Conservation (phyloP, 2,329 filamentous ascomycete species). For the Dactylonectria estremocensis region DNA sequence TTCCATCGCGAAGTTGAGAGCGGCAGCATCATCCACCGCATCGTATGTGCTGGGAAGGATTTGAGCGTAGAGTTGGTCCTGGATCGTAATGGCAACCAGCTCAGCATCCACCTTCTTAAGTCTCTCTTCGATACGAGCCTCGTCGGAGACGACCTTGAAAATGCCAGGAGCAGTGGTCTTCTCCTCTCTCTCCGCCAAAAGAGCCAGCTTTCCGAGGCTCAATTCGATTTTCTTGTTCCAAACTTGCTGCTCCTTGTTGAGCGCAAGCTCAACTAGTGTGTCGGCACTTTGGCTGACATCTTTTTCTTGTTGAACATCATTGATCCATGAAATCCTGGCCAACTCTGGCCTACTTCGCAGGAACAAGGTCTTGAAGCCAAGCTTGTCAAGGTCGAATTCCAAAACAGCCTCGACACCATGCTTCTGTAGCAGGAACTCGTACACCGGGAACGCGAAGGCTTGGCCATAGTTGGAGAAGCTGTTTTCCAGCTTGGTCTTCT, state of each 20-base stretch:
- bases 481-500: constrained; percentile 63
- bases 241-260: constrained; percentile 80
- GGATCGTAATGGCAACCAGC: constrained; percentile 81
- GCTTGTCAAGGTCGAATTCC: constrained; percentile 77
- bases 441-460: constrained; percentile 82
- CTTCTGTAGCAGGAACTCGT: constrained; percentile 81
- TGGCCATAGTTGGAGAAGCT: constrained; percentile 77
- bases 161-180: constrained; percentile 50
- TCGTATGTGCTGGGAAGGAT: constrained; percentile 77
- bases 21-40: constrained; percentile 86
- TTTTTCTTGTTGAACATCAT: constrained; percentile 84
- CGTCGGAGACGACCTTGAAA: constrained; percentile 57
- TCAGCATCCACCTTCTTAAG: constrained; percentile 73
- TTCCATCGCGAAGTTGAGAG: constrained; percentile 82
- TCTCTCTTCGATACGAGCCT: constrained; percentile 58
- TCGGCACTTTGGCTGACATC: constrained; percentile 82
- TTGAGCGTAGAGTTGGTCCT: constrained; percentile 82
- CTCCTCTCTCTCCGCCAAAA: constrained; percentile 73
- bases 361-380: constrained; percentile 82
- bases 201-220: constrained; percentile 87
- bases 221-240: constrained; percentile 97
- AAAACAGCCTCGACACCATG: constrained; percentile 79
- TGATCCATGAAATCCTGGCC: constrained; percentile 92
- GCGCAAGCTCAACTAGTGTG: constrained; percentile 79
- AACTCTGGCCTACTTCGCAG: constrained; percentile 80